Evolutionary conservation across 257 asterid species (phyloP).

Genomic region (Mentha longifolia): DNA sequence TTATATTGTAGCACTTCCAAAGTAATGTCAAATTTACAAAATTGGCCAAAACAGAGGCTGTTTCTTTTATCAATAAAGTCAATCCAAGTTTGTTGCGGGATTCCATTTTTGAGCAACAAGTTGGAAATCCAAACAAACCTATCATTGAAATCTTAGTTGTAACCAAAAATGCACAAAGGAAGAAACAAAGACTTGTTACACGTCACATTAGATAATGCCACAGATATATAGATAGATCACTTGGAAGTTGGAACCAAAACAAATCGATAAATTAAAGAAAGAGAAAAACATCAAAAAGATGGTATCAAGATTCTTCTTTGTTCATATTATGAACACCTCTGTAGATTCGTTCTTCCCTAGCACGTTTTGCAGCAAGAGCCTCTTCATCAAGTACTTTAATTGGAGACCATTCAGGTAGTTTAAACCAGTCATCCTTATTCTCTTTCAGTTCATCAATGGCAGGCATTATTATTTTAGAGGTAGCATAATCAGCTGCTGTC

Average conservation of each 20-base stretch:
- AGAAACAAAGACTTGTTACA: not conserved
- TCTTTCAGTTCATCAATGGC: conserved; percentile 44
- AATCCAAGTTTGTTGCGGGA: not conserved
- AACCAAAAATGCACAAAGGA: not conserved
- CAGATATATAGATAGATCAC: not conserved
- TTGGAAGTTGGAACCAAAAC: not conserved
- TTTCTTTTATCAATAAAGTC: not conserved
- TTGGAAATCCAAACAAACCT: not conserved
- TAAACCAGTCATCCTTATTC: conserved; percentile 57
- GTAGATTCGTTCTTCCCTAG: conserved; percentile 66
- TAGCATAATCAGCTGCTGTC: conserved; percentile 75
- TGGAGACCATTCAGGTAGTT: conserved; percentile 94
- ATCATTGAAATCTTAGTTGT: not conserved
- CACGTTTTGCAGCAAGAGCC: conserved; percentile 84
- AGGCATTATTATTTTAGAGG: conserved; percentile 60
- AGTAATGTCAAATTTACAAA: not conserved
- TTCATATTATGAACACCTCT: conserved; percentile 59
- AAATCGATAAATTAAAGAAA: not conserved
- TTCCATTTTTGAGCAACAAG: not conserved
- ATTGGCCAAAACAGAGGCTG: not conserved
- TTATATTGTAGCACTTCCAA: not conserved
- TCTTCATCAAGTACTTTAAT: conserved; percentile 83
- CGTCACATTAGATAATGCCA: not conserved
- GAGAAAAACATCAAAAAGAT: not conserved
- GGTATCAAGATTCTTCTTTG: conserved; percentile 62